phyloP scores from a whole-genome alignment of 176 grass and related monocot species.

The Triticum turgidum region DNA sequence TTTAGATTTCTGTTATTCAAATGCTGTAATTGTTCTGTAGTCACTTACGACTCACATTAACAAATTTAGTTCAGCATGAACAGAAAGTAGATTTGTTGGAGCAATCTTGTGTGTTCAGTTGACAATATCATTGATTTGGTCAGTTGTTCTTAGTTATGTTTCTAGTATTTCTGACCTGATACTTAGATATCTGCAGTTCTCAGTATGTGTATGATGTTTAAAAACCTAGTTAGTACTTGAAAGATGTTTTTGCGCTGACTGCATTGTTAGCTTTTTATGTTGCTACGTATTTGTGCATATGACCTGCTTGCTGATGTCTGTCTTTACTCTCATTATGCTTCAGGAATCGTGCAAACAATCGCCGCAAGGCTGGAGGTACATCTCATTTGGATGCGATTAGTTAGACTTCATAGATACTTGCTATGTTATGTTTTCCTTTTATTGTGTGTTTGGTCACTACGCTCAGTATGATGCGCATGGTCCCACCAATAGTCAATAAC shows the following conservation, averaged over 20 bases:
- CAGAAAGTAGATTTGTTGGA: not conserved
- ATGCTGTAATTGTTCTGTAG: not conserved
- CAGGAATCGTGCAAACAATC: constrained; percentile 50
- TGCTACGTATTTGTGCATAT: constrained; percentile 11
- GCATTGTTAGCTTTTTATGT: constrained; percentile 10
- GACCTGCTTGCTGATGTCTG: constrained; percentile 14
- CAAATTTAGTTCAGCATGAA: not conserved
- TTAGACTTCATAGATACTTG: not conserved
- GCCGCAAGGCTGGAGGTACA: constrained; percentile 55
- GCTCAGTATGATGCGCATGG: not conserved
- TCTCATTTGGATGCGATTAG: constrained; percentile 5
- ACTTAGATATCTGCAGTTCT: not conserved
- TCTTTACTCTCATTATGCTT: constrained; percentile 34
- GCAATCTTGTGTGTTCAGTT: not conserved
- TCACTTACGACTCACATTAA: not conserved
- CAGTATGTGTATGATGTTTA: not conserved
- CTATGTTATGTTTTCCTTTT: not conserved
- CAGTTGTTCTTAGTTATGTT: constrained; percentile 2
- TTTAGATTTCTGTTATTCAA: not conserved
- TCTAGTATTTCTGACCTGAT: not conserved
- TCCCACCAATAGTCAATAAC: not conserved
- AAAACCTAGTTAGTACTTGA: constrained; percentile 1
- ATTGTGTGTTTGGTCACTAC: not conserved
- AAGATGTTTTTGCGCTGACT: not conserved
- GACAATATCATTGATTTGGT: constrained; percentile 11